These are phyloP conservation scores for Tremella mesenterica DNA, from an alignment of 768 basidiomycete genomes.

Conservation along the genomic window DNA sequence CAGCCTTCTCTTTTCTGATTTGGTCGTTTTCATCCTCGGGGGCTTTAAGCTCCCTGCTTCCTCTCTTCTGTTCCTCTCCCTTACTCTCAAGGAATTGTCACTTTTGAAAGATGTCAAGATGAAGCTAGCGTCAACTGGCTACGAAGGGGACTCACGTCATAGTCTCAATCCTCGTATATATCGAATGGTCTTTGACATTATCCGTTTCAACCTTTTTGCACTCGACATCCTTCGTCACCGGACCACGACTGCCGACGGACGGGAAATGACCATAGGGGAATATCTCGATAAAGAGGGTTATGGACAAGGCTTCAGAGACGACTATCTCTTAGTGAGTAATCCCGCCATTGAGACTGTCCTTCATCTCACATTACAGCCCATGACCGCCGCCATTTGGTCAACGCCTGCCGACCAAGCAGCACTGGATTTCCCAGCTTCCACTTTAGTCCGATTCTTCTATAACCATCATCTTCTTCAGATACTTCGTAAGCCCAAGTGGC, in stretches of 20 bases:
- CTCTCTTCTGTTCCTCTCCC: too few species aligned
- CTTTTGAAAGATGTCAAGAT: too few species aligned
- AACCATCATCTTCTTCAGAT: constrained; percentile 69
- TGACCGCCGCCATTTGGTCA: constrained; percentile 75
- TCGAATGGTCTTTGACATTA: constrained; percentile 42
- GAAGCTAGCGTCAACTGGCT: too few species aligned
- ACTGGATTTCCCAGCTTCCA: constrained; percentile 61
- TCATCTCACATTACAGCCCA: constrained; percentile 50
- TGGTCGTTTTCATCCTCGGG: too few species aligned
- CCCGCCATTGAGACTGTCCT: neutral
- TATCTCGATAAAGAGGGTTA: constrained; percentile 59
- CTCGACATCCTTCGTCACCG: constrained; percentile 48
- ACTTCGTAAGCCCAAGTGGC: constrained; percentile 61
- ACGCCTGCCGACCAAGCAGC: constrained; percentile 63
- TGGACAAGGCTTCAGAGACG: constrained; percentile 59
- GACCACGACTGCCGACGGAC: constrained; percentile 23
- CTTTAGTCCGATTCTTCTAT: constrained; percentile 63
- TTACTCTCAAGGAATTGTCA: too few species aligned
- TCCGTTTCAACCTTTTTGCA: constrained; percentile 65
- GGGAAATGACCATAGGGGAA: constrained; percentile 51
- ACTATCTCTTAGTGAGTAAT: constrained; percentile 61
- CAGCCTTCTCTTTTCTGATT: too few species aligned
- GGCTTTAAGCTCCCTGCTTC: too few species aligned
- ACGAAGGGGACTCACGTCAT: neutral
- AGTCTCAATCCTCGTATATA: constrained; percentile 37